phyloP scores from a whole-genome alignment of 148 eudicot genomes.

The Euryodendron excelsum region DNA sequence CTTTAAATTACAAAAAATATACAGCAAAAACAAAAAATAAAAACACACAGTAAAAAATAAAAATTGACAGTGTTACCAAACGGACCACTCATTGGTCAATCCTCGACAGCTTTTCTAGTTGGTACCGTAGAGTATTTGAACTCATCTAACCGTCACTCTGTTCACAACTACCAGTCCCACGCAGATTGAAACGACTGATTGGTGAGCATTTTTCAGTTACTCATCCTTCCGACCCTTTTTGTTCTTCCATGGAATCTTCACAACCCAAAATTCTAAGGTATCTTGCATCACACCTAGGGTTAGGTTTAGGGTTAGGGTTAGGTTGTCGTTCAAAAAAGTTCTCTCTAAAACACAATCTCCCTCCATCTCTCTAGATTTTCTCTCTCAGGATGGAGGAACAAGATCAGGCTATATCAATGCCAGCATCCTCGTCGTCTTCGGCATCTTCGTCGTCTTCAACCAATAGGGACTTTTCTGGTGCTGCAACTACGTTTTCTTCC shows the following conservation, averaged over 20 bases:
- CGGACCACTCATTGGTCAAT: too few species aligned
- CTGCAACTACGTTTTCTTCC: background rate
- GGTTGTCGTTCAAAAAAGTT: too few species aligned
- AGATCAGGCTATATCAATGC: background rate
- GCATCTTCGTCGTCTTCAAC: background rate
- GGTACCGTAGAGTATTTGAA: background rate
- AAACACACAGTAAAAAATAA: too few species aligned
- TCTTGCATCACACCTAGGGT: background rate
- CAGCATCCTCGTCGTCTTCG: background rate
- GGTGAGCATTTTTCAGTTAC: constrained; percentile 4
- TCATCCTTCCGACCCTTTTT: background rate
- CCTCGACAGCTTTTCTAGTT: too few species aligned
- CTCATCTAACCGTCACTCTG: background rate
- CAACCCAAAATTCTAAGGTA: too few species aligned
- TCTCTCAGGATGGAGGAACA: background rate
- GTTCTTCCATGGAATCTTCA: constrained; percentile 3
- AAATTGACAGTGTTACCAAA: too few species aligned
- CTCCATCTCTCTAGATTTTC: background rate
- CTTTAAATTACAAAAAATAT: too few species aligned
- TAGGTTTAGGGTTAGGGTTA: too few species aligned
- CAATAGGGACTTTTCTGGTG: background rate
- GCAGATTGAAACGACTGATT: background rate
- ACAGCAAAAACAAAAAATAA: too few species aligned
- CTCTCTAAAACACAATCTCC: too few species aligned
- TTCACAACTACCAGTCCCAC: constrained; percentile 4